Evolutionary conservation across 169 alveolate genomes (phyloP).

Genomic region (Babesia gibsoni): DNA sequence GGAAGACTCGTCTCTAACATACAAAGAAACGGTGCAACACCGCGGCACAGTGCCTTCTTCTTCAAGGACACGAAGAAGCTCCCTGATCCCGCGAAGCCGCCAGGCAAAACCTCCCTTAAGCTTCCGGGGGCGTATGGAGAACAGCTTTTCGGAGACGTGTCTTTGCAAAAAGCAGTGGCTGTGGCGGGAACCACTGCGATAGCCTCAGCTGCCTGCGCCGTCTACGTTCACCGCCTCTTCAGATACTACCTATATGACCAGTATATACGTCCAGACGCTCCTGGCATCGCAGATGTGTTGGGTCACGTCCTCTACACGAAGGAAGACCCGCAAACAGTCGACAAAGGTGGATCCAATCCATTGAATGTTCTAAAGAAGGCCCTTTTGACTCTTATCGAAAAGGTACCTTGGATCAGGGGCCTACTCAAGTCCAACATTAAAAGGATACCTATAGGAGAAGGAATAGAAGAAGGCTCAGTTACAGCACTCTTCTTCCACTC

Average conservation of each 20-base stretch:
- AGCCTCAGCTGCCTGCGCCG: constrained; percentile 35
- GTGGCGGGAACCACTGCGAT: constrained; percentile 57
- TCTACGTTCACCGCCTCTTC: constrained; percentile 22
- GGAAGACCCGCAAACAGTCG: constrained; percentile 5
- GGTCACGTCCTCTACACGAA: constrained; percentile 63
- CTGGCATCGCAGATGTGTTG: constrained; percentile 46
- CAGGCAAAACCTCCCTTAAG: not conserved
- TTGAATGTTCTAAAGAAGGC: constrained; percentile 10
- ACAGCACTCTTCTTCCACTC: constrained; percentile 57
- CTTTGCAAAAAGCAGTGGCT: constrained; percentile 9
- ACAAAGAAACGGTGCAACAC: not conserved
- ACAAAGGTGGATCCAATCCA: not conserved
- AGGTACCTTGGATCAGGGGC: constrained; percentile 44
- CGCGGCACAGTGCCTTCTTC: constrained; percentile 36
- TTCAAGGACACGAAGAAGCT: constrained; percentile 3
- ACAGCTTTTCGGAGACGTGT: not conserved
- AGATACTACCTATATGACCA: constrained; percentile 41
- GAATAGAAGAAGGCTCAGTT: constrained; percentile 55
- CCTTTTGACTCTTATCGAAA: constrained; percentile 20
- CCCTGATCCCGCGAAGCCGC: not conserved
- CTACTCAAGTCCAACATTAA: constrained; percentile 37
- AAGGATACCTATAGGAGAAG: constrained; percentile 51
- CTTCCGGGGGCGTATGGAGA: not conserved
- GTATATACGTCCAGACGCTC: constrained; percentile 29
- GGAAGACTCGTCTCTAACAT: not conserved